Base-by-base conservation (phyloP, 768 basidiomycete genomes). In the Amanita thiersii region DNA sequence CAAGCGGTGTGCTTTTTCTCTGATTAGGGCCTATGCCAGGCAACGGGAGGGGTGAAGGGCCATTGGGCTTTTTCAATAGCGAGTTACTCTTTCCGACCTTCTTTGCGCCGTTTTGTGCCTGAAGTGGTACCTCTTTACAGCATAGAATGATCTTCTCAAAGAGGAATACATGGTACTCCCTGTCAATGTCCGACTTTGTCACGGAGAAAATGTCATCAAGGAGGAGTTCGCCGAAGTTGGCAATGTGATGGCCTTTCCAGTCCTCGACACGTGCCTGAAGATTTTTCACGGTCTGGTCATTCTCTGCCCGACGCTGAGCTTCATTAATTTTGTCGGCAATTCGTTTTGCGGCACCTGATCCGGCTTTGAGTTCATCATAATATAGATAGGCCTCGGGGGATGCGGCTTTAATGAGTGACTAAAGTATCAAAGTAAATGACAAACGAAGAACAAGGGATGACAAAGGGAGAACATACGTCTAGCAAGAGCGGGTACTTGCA, bases 61-160 rank as follows among this genome's bases (percentile, higher is more conserved):
- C 62, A 17, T 66, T 60, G 49, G 85, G 84, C 62, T 92, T 94
- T 72, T 93, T 90, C 47, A 96, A 60, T 37, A 97, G 77, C 5
- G 88, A 88, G 43, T 87, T 86, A 55, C 73, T 91, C 71, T 97
- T 97, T 51, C 73, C 70, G 28, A 66, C 68, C 62, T 89, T 87
- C 60, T 76, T 79, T 29, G 73, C 75, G 17, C 73, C 70, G 47
- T 73, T 78, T 25, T 71, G 68, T 8, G 73, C 68, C 4, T 72
- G 70, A 4, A 70, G 69, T 11, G 71, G 56, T 4, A 85, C 83
- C 59, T 98, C 96, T 60, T 98, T 98, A 72, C 96, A 98, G 63
- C 96, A 99, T 15, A 98, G 75, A 50, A 99, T 91, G 61, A 99
- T 99, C 67, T 91, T 91, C 66, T 98, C 93, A 51, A 99, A 99